Base-by-base conservation (phyloP, 1,284 basidiomycete species). In the Puccinia hordei region DNA sequence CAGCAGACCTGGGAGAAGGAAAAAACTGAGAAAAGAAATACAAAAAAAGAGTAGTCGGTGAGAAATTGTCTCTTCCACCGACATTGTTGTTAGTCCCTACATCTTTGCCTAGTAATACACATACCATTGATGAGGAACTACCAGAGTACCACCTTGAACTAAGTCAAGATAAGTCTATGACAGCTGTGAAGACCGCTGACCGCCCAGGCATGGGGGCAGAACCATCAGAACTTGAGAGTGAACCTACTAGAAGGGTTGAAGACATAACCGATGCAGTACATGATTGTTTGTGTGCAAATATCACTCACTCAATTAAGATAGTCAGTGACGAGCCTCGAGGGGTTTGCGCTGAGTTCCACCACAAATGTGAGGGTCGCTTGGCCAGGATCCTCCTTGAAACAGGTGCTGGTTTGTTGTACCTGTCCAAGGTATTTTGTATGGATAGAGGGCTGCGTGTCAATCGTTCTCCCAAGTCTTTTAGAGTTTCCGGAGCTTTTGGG, bases 11-110 rank as follows among this genome's bases (percentile, higher is more conserved):
- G 27, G 41, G 27, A 68, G n/a, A 4, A 1, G 0, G 27, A 4
- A 4, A 49, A 49, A 4, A 15, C 8, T 2, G 46, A 49, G 15
- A 46, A 49, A 13, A 27, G 13, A 8, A 63, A 63, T 15, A 61
- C 41, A 66, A 66, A 68, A 59, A n/a, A 59, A 24, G 66, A 6
- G 27, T 68, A 68, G 46, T 68, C 27, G 66, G 41, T 49, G 66
- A 24, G 66, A 41, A 8, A 19, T 4, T 22, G 66, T 68, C 66
- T 68, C 66, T 27, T 41, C 66, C 66, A 49, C 41, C 66, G 46
- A 68, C 66, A 2, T 2, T n/a, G 66, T 68, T 22, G 10, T 2
- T 27, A 22, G 9, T 22, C 49, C 27, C 38, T 38, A 1, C 38
- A 15, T 33, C 30, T 49, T 27, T 9, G 27, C 2, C 24, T 68